Evolutionary conservation across 1,284 basidiomycete genomes (phyloP).

Genomic region (Ustilago crameri): DNA sequence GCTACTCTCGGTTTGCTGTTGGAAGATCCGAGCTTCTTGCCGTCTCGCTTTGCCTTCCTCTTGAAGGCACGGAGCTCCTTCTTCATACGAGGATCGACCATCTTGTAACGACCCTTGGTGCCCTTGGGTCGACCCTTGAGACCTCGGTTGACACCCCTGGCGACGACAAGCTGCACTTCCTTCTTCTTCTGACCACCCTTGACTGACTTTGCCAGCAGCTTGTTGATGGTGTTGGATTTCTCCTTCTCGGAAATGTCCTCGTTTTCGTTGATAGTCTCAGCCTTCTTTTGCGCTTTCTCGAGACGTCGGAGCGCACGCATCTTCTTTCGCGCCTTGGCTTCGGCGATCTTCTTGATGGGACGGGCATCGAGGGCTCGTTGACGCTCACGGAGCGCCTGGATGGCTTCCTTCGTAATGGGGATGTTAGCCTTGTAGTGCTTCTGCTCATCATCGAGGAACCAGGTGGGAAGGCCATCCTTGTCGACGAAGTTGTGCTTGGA

Average conservation of each 20-base stretch:
- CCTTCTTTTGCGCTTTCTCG: constrained; percentile 95
- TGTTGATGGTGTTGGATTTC: constrained; percentile 92
- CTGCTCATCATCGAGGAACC: constrained; percentile 97
- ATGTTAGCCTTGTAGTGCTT: constrained; percentile 94
- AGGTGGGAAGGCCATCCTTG: constrained; percentile 89
- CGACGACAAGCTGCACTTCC: constrained; percentile 89
- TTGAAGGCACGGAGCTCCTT: constrained; percentile 66
- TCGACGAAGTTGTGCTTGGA: constrained; percentile 85
- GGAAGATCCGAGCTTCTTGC: constrained; percentile 63
- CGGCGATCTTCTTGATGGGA: constrained; percentile 98
- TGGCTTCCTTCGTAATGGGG: constrained; percentile 95
- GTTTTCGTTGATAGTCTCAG: constrained; percentile 90
- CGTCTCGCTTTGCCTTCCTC: constrained; percentile 60
- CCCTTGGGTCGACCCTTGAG: constrained; percentile 94
- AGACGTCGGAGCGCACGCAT: constrained; percentile 84
- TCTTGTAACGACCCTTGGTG: constrained; percentile 77
- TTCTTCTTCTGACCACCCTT: constrained; percentile 76
- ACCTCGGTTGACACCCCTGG: constrained; percentile 87
- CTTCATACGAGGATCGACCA: constrained; percentile 67
- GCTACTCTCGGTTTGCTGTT: constrained; percentile 47
- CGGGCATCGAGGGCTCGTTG: constrained; percentile 94
- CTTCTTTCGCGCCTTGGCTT: constrained; percentile 98
- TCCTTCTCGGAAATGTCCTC: constrained; percentile 81
- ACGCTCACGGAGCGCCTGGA: constrained; percentile 84
- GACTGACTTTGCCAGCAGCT: constrained; percentile 79